phyloP scores from a whole-genome alignment of 768 basidiomycete species.

The Lentinula sp. region DNA sequence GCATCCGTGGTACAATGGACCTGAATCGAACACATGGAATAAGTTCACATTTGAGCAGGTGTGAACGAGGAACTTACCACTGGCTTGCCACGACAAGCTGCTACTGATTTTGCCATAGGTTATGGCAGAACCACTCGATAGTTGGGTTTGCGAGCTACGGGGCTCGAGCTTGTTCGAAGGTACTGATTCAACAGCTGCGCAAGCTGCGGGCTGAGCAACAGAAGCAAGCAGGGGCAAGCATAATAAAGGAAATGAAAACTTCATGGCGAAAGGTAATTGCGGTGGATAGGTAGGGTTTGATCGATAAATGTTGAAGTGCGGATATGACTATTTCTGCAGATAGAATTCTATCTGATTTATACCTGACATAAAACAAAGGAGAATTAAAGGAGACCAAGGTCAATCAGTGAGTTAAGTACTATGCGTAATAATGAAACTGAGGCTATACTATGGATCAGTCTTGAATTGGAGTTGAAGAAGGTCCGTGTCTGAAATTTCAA shows the following conservation, averaged over 20 bases:
- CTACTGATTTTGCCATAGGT: background rate
- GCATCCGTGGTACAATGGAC: slow-evolving; percentile 7
- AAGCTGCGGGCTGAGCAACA: background rate
- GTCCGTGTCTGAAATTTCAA: no score
- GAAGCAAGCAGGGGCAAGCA: background rate
- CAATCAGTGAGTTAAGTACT: background rate
- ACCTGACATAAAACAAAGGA: background rate
- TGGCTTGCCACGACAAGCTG: background rate
- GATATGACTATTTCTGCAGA: no score
- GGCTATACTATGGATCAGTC: background rate
- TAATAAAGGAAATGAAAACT: background rate
- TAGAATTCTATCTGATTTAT: background rate
- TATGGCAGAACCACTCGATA: background rate
- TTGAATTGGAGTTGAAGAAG: background rate
- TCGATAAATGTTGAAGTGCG: no score
- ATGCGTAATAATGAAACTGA: background rate
- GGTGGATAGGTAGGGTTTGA: no score
- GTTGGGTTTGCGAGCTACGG: background rate
- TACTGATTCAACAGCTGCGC: background rate
- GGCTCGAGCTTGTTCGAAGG: background rate
- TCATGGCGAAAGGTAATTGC: background rate
- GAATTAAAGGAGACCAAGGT: background rate
- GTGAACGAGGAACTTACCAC: background rate
- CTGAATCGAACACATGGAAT: background rate
- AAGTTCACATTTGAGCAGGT: no score